Base-by-base conservation (phyloP, 352 stramenopile genomes). In the Phytophthora cactorum region DNA sequence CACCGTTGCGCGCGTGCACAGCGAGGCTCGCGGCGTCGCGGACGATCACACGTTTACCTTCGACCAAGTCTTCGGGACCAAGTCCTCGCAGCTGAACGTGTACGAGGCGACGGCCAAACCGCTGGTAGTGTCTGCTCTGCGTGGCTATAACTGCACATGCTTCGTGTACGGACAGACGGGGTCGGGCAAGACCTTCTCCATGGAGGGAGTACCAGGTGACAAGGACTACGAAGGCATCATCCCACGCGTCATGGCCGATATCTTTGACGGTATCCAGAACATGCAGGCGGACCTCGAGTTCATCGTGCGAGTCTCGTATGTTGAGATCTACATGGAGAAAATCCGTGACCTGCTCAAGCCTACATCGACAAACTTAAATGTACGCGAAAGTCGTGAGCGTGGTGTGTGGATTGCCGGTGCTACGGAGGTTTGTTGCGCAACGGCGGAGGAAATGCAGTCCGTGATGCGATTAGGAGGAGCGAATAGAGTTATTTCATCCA, bases 271-370 rank as follows among this genome's bases (percentile, higher is more conserved):
- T 63, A 90, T 93, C 52, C 66, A 84, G 34, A 79, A 84, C 57
- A 90, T 90, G 75, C 81, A 91, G 61, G 63, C 71, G 11, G 80
- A 91, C 41, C 78, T 93, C 39, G 81, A 98, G 60, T 99, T 98
- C 77, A 84, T 99, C 28, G 84, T 99, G 25, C 84, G 96, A 34
- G 95, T 97, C n/a, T 98, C 93, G 27, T 99, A 99, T 77, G 82
- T 99, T 46, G 97, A 99, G 75, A 99, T 99, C 64, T 99, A 99
- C 85, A 97, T 99, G 65, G 98, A 99, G 76, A 97, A 98, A 62
- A 98, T 99, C 34, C 81, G 93, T 7, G 98, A 99, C 77, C 77
- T 99, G 44, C 85, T 99, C 15, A 74, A 87, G 50, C 79, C 82
- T 11, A 54, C 72, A 11, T 81, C 70, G 1, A 89, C 68, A 68